Evolutionary conservation across 148 eudicot species (phyloP).

Genomic region (Drosera capensis): DNA sequence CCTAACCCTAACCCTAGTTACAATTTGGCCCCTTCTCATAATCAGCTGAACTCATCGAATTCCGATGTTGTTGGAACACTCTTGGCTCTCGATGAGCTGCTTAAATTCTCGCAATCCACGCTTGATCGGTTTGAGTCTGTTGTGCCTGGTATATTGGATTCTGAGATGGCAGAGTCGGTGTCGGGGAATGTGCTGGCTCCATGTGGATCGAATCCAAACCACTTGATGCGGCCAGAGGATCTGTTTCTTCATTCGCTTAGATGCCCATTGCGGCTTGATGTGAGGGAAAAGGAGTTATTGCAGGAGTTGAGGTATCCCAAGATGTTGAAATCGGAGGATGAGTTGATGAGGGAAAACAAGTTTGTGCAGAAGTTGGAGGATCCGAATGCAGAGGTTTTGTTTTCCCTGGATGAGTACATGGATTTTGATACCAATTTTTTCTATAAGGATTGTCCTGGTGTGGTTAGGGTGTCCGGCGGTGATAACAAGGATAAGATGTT

Average conservation of each 20-base stretch:
- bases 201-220: slow-evolving; percentile 49
- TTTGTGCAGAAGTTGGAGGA: slow-evolving; percentile 22
- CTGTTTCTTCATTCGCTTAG: slow-evolving; percentile 53
- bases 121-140: slow-evolving; percentile 22
- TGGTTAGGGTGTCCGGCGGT: slow-evolving; percentile 19
- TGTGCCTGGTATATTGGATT: slow-evolving; percentile 5
- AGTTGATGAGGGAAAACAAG: slow-evolving; percentile 11
- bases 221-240: slow-evolving; percentile 37
- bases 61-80: slow-evolving; percentile 15
- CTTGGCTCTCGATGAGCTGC: slow-evolving; percentile 23
- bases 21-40: slow-evolving; percentile 1
- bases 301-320: slow-evolving; percentile 31
- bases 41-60: slow-evolving; percentile 6
- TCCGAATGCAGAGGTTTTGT: slow-evolving; percentile 28
- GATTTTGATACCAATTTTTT: slow-evolving; percentile 34
- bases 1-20: too few relatives aligned
- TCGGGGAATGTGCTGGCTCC: slow-evolving; percentile 7
- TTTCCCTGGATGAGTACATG: slow-evolving; percentile 41
- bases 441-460: slow-evolving; percentile 61
- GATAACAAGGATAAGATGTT: slow-evolving; percentile 22
- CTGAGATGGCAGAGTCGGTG: slow-evolving; percentile 1
- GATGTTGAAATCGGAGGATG: slow-evolving; percentile 22
- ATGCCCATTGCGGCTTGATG: slow-evolving; percentile 34
- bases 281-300: slow-evolving; percentile 4
- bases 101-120: slow-evolving; percentile 25